phyloP scores from a whole-genome alignment of 2,329 filamentous ascomycete genomes.

The Mollisiaceae sp. region DNA sequence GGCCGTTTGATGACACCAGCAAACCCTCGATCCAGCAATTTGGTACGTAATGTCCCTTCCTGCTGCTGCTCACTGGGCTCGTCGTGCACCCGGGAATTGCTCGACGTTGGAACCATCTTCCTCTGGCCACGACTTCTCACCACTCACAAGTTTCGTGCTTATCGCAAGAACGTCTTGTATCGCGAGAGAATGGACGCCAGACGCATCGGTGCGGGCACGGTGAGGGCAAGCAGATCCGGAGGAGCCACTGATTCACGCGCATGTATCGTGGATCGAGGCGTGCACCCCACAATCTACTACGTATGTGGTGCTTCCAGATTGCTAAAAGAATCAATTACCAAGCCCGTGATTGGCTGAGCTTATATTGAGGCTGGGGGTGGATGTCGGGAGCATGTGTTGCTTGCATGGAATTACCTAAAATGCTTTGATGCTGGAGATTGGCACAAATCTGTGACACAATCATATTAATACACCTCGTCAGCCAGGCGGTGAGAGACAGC shows the following conservation, averaged over 20 bases:
- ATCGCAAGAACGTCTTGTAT: slow-evolving; percentile 22
- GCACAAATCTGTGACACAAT: slow-evolving; percentile 21
- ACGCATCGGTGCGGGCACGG: background rate
- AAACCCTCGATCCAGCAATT: slow-evolving; percentile 33
- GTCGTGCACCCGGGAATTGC: slow-evolving; percentile 19
- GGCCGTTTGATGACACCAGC: slow-evolving; percentile 37
- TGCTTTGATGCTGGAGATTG: slow-evolving; percentile 25
- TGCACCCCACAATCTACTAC: slow-evolving; percentile 29
- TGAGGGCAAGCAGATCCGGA: background rate
- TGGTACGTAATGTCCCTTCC: slow-evolving; percentile 36
- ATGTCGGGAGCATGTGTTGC: slow-evolving; percentile 12
- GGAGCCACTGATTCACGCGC: background rate
- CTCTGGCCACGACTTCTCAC: slow-evolving; percentile 12
- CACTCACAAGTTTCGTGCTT: slow-evolving; percentile 27
- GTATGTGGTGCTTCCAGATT: slow-evolving; percentile 28
- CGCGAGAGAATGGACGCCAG: background rate
- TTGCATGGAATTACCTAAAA: slow-evolving; percentile 25
- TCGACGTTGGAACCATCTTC: slow-evolving; percentile 18
- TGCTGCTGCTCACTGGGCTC: slow-evolving; percentile 19
- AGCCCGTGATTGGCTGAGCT: slow-evolving; percentile 20
- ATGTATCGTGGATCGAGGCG: slow-evolving; percentile 22
- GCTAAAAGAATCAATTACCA: slow-evolving; percentile 31
- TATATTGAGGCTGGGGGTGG: slow-evolving; percentile 12
- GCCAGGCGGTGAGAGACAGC: slow-evolving; percentile 1
- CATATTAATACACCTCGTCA: slow-evolving; percentile 9